Evolutionary conservation across 2,329 filamentous ascomycete genomes (phyloP), one percentile per base, ranked within the genome.

Genomic region (Atkinsonella hypoxylon): DNA sequence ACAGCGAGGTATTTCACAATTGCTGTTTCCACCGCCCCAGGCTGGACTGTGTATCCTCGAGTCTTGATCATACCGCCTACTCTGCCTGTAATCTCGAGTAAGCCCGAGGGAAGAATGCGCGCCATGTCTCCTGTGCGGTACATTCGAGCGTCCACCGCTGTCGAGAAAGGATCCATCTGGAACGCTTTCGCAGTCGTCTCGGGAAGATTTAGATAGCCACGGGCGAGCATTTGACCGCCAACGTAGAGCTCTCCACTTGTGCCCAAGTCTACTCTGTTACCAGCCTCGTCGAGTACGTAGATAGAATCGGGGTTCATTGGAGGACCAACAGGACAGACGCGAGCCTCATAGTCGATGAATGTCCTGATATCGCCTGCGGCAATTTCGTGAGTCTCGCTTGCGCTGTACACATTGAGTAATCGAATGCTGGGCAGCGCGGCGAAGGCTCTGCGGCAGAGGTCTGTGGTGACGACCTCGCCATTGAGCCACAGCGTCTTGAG

Each of bases 11-110:
- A 74, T 56, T 80, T 78, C 50, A 82, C 72, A 51, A 90, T 85
- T 6, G 81, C 79, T 57, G 81, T 84, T 62, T 90, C 84, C 1
- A 89, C 85, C 52, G 87, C 87, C 8, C 81, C 82, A 6, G 85
- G 85, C 22, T 89, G 85, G 3, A 89, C 82, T 1, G 83, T 88
- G 61, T 89, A 89, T 1, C 85, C 85, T 52, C 85, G 79, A 11
- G 88, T 77, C 67, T 89, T 89, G 69, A 89, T 89, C 85, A 89
- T 89, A 12, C 81, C 79, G 13, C 85, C 85, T 1, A 87, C 82
- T 48, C 85, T 79, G 34, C 85, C 85, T 7, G 83, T 88, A 53
- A 89, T 88, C 61, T 89, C 85, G 8, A 89, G 72, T 6, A 82
- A 69, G 1, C 85, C 85, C 1, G 77, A 83, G 0, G 82, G 73